Evolutionary conservation across 75 land plant genomes (phyloP).

Genomic region (Cupressus sempervirens): DNA sequence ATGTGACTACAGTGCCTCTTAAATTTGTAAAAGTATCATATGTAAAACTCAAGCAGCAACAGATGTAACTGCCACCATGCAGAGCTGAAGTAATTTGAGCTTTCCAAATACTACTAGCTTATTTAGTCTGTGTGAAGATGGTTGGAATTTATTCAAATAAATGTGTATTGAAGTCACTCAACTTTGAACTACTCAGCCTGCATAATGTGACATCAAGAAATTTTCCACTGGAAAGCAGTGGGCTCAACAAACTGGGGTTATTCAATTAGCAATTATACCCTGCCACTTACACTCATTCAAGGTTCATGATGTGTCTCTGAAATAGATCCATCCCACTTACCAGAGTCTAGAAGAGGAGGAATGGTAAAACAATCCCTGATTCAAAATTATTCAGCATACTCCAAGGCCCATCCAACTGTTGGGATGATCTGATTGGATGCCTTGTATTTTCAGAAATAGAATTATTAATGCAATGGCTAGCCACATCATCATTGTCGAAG

Average conservation of each 20-base stretch:
- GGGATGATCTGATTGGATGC: conserved; percentile 12
- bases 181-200: too few relatives aligned
- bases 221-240: conserved; percentile 83
- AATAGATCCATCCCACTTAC: conserved; percentile 21
- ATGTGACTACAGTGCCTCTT: too few relatives aligned
- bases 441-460: conserved; percentile 13
- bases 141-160: too few relatives aligned
- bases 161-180: too few relatives aligned
- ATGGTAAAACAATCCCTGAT: conserved; percentile 14
- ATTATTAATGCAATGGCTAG: conserved; percentile 17
- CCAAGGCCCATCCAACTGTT: conserved; percentile 33
- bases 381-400: conserved; percentile 26
- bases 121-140: too few relatives aligned
- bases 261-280: conserved; percentile 93
- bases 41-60: too few relatives aligned
- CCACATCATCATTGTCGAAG: conserved; percentile 15
- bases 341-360: conserved; percentile 11
- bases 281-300: conserved; percentile 70
- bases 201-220: conserved; percentile 49
- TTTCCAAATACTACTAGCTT: too few relatives aligned
- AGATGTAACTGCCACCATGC: too few relatives aligned
- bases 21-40: too few relatives aligned
- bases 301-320: conserved; percentile 29
- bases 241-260: conserved; percentile 85
- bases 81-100: too few relatives aligned